Base-by-base conservation (phyloP, 2,329 filamentous ascomycete species). In the Lizonia empirigonia region DNA sequence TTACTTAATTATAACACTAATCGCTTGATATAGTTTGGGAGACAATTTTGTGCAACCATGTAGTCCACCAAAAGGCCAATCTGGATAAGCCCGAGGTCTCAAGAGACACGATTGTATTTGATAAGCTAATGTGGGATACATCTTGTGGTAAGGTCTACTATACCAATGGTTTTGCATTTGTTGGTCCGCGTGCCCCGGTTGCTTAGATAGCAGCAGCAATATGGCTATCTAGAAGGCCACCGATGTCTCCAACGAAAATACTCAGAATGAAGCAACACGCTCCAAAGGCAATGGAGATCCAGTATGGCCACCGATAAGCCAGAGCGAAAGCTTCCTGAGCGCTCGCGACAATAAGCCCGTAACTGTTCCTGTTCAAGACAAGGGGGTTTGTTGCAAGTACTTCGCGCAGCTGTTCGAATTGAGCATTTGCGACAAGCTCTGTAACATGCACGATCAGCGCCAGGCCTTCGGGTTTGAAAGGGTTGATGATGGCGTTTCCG, bases 231-330 rank as follows among this genome's bases (percentile, higher is more conserved):
- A 69, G 33, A 2, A 66, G 45, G 7, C 44, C 22, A 6, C 60
- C 75, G 45, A 87, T 84, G 60, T 86, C 79, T 1, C 81, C 82
- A 65, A 87, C 68, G 56, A 86, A 84, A 48, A 80, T 75, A 46
- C 81, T 79, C 0, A 83, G 77, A n/a, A 85, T 41, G 38, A 86
- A 82, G 5, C 80, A 78, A 0, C 84, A 64, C 0, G 56, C 75
- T 0, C 85, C 85, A 66, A 87, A 87, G 0, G 79, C 83, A 64
- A 87, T 85, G 64, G 82, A 85, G 20, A 77, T 76, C 66, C 83
- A 82, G 63, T 86, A 88, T 3, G 85, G 83, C 62, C 77, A 85
- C 37, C 80, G 79, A 57, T 87, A 88, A 8, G 79, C 80, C 39
- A 80, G 74, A 0, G 83, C 77, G 66, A 79, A 87, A 0, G 83